Evolutionary conservation across 345 rosid species (phyloP).

Genomic region (Eucalyptus brandiana): DNA sequence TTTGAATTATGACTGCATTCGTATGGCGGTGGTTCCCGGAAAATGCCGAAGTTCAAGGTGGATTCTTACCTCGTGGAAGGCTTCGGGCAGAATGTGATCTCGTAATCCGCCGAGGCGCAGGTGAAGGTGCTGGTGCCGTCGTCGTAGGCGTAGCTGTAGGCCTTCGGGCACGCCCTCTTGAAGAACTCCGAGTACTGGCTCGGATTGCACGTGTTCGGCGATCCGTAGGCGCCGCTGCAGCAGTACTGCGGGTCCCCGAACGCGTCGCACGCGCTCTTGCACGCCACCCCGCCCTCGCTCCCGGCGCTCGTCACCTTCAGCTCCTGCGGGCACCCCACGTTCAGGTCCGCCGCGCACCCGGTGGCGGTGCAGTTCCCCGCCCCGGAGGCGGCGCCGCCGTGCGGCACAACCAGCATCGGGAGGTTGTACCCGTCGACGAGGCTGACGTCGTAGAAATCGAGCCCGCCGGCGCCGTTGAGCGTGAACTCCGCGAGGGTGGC

Average conservation of each 20-base stretch:
- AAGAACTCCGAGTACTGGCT: constrained; percentile 36
- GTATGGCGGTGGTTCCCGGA: neutral
- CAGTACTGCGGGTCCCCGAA: constrained; percentile 45
- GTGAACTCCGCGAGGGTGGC: constrained; percentile 54
- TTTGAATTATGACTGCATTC: neutral
- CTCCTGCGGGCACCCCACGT: constrained; percentile 38
- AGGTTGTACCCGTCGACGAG: constrained; percentile 66
- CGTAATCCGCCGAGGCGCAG: constrained; percentile 33
- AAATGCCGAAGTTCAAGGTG: neutral
- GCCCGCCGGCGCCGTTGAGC: constrained; percentile 25
- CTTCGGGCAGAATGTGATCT: constrained; percentile 45
- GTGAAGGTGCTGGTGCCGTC: constrained; percentile 50
- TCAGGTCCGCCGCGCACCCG: constrained; percentile 43
- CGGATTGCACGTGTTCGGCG: constrained; percentile 45
- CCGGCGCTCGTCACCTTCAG: constrained; percentile 15
- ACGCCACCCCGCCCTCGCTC: constrained; percentile 25
- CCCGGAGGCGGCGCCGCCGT: constrained; percentile 18
- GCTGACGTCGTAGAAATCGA: constrained; percentile 58
- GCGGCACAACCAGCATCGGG: constrained; percentile 40
- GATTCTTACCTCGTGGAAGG: constrained; percentile 20
- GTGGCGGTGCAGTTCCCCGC: constrained; percentile 29
- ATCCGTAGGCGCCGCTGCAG: constrained; percentile 42
- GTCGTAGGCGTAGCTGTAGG: constrained; percentile 63
- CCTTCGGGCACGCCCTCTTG: constrained; percentile 44
- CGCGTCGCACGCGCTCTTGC: constrained; percentile 58